Conservation (phyloP, 257 asterid genomes). For the Forsythia suspensa region DNA sequence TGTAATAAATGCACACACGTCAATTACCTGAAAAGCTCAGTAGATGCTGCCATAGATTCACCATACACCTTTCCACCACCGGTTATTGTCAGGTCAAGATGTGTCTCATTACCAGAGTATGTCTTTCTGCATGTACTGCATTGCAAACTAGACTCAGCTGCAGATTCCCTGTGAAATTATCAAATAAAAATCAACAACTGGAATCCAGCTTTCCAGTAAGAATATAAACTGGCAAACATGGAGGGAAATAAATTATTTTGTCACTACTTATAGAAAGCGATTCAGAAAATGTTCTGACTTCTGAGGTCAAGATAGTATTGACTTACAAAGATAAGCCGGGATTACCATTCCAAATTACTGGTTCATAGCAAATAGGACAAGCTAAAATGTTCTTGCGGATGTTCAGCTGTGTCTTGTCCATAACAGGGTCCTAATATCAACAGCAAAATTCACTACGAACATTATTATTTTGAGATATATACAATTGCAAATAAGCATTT, state of each 20-base stretch:
- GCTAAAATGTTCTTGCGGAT: conserved; percentile 54
- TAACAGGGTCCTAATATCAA: conserved; percentile 39
- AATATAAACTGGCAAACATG: background rate
- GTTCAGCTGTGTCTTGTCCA: conserved; percentile 49
- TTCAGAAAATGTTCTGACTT: background rate
- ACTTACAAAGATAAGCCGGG: conserved; percentile 53
- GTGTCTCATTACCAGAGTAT: conserved; percentile 57
- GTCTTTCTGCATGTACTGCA: conserved; percentile 66
- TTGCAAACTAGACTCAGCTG: conserved; percentile 39
- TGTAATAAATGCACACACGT: background rate
- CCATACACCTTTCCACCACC: conserved; percentile 66
- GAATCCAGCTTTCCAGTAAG: background rate
- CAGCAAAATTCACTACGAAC: conserved; percentile 14
- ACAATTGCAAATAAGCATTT: background rate
- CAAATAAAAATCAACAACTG: background rate
- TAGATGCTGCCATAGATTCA: conserved; percentile 63
- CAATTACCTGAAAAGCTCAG: conserved; percentile 73
- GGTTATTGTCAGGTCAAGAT: conserved; percentile 65
- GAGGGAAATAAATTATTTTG: background rate
- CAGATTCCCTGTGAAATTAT: conserved; percentile 50
- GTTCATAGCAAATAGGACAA: conserved; percentile 76
- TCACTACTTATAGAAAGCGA: background rate
- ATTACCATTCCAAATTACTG: conserved; percentile 39
- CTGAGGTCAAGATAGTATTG: conserved; percentile 1
- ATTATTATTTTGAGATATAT: background rate